These are phyloP conservation scores for Serpula lacrymans DNA, from an alignment of 768 basidiomycete genomes.

Conservation along the genomic window DNA sequence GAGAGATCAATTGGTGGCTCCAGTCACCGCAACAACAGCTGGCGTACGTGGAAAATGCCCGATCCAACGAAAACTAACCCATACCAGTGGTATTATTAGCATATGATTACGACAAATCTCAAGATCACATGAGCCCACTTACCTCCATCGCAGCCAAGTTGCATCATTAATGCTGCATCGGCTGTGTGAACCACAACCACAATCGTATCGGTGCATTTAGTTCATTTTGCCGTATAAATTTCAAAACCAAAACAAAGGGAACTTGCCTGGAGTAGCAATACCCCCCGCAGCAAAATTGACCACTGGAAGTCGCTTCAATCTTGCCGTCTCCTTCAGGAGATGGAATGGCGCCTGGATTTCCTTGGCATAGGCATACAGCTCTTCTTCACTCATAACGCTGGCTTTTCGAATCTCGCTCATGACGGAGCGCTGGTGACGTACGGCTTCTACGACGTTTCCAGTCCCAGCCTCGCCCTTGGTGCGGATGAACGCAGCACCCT, in stretches of 20 bases:
- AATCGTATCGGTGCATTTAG: slow-evolving; percentile 1
- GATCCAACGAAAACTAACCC: slow-evolving; percentile 93
- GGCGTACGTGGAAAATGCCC: slow-evolving; percentile 86
- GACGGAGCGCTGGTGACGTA: slow-evolving; percentile 85
- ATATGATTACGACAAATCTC: slow-evolving; percentile 5
- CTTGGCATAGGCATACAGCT: slow-evolving; percentile 91
- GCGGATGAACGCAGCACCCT: slow-evolving; percentile 97
- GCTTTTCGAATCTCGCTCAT: slow-evolving; percentile 82
- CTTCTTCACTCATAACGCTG: slow-evolving; percentile 89
- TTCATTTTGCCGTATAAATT: not conserved
- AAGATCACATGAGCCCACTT: slow-evolving; percentile 20
- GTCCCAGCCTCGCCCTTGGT: slow-evolving; percentile 94
- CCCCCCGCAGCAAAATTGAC: slow-evolving; percentile 98
- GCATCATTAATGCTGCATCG: slow-evolving; percentile 99
- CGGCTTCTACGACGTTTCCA: slow-evolving; percentile 90
- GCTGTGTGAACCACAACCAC: no score
- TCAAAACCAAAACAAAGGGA: slow-evolving; percentile 6
- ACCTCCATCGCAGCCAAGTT: slow-evolving; percentile 96
- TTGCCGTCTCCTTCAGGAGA: slow-evolving; percentile 92
- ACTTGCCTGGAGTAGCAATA: slow-evolving; percentile 81
- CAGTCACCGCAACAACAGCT: not conserved
- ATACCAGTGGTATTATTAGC: slow-evolving; percentile 7
- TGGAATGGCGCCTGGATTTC: slow-evolving; percentile 93
- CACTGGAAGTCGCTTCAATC: slow-evolving; percentile 88
- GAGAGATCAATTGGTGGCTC: slow-evolving; percentile 2